phyloP scores from a whole-genome alignment of 179 eudicot species.

The Carnegiea gigantea region DNA sequence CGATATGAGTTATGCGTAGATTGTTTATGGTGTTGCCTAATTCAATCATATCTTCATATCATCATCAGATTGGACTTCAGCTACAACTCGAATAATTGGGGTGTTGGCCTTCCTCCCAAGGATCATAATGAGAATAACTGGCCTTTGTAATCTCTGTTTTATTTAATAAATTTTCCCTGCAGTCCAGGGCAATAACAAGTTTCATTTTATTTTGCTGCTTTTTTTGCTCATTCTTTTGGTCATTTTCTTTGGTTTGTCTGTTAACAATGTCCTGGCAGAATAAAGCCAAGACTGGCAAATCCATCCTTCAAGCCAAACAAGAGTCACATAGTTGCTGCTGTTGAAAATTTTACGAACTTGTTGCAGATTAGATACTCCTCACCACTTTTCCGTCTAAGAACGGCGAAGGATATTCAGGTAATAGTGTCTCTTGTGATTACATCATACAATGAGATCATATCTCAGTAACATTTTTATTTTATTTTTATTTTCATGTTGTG shows the following conservation, averaged over 20 bases:
- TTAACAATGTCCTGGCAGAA: slow-evolving; percentile 42
- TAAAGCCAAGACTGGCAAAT: slow-evolving; percentile 73
- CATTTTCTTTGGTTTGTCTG: slow-evolving; percentile 2
- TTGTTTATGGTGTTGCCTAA: neutral
- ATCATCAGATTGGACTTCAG: slow-evolving; percentile 81
- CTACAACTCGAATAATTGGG: slow-evolving; percentile 89
- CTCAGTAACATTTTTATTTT: neutral
- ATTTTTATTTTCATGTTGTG: neutral
- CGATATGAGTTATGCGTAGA: neutral
- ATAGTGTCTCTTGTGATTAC: slow-evolving; percentile 12
- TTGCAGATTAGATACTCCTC: slow-evolving; percentile 91
- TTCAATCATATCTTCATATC: slow-evolving; percentile 20
- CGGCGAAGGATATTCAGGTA: slow-evolving; percentile 79
- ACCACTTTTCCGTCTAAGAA: slow-evolving; percentile 77
- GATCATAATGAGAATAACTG: slow-evolving; percentile 75
- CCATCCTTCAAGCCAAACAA: slow-evolving; percentile 81
- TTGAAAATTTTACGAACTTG: slow-evolving; percentile 64
- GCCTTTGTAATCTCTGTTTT: slow-evolving; percentile 66
- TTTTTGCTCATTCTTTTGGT: neutral
- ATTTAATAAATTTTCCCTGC: slow-evolving; percentile 8
- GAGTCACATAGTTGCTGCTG: slow-evolving; percentile 70
- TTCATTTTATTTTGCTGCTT: neutral
- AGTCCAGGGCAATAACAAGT: neutral
- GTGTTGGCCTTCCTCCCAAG: slow-evolving; percentile 93
- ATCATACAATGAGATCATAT: neutral